phyloP scores from a whole-genome alignment of 352 stramenopile genomes.

The Pythium aristosporum region DNA sequence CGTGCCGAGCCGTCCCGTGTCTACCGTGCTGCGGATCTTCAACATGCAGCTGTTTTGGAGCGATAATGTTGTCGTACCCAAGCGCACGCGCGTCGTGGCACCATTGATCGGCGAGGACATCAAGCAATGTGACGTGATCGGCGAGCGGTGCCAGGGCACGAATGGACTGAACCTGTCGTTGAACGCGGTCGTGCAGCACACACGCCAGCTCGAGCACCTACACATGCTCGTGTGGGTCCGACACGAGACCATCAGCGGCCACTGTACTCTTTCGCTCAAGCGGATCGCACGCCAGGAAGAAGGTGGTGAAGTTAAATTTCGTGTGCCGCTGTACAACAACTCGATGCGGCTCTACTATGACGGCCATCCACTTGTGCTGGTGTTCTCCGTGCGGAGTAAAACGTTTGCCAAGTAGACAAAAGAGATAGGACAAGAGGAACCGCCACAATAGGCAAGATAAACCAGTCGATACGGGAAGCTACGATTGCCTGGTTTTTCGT shows the following conservation, averaged over 20 bases:
- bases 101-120: conserved; percentile 72
- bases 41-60: conserved; percentile 79
- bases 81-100: conserved; percentile 72
- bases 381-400: conserved; percentile 80
- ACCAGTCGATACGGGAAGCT: neutral
- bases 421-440: neutral
- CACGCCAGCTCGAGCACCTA: conserved; percentile 64
- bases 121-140: conserved; percentile 80
- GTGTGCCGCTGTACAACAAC: conserved; percentile 76
- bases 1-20: conserved; percentile 51
- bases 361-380: conserved; percentile 60
- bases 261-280: conserved; percentile 82
- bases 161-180: conserved; percentile 63
- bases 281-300: conserved; percentile 70
- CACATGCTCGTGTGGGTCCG: conserved; percentile 88
- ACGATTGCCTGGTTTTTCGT: neutral
- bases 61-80: conserved; percentile 71
- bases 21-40: conserved; percentile 67
- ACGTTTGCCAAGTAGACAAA: conserved; percentile 69
- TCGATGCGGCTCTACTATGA: conserved; percentile 79
- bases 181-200: conserved; percentile 75
- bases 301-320: conserved; percentile 68
- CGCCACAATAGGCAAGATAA: neutral
- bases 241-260: conserved; percentile 72
- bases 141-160: conserved; percentile 52